Base-by-base conservation (phyloP, 345 rosid genomes). In the Gossypium mustelinum region DNA sequence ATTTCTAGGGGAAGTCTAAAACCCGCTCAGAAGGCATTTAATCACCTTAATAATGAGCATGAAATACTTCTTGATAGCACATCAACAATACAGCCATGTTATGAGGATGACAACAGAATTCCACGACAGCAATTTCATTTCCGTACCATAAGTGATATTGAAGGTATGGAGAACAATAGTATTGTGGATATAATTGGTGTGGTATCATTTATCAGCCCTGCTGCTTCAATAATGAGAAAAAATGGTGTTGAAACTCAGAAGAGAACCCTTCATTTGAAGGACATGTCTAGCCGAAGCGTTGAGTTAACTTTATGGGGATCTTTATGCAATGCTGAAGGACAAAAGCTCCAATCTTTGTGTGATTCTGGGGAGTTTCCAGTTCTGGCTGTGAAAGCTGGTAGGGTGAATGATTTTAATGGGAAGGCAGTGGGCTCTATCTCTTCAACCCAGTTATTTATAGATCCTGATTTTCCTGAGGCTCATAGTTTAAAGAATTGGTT, bases 291-390 rank as follows among this genome's bases (percentile, higher is more conserved):
- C 22, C 83, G 89, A 76, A 92, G 97, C 67, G 92, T 92, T 44
- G 98, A 94, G 79, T 77, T 94, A 70, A 92, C 97, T n/a, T 70
- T 94, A 58, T 94, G 98, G 98, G 97, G 98, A 72, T 84, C 72
- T 69, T 87, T 89, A 58, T 92, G 97, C 81, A 82, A 79, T 65
- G 77, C 83, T 60, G 98, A 92, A 75, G 98, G 98, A 60, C 94
- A 88, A 73, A 79, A 58, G 58, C 80, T 94, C 79, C 98, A 92
- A 75, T 73, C 48, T 65, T 78, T 91, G 76, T 92, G 97, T 70
- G 97, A 94, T 77, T 84, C 92, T 76, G 98, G 98, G 20, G 76
- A 72, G 34, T 88, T 72, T 79, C 98, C 98, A 2, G 82, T 94
- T 72, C 87, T 94, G 50, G 98, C 91, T 67, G 84, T 94, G 66